phyloP scores from a whole-genome alignment of 306 rosid genomes.

The Comarum palustre region DNA sequence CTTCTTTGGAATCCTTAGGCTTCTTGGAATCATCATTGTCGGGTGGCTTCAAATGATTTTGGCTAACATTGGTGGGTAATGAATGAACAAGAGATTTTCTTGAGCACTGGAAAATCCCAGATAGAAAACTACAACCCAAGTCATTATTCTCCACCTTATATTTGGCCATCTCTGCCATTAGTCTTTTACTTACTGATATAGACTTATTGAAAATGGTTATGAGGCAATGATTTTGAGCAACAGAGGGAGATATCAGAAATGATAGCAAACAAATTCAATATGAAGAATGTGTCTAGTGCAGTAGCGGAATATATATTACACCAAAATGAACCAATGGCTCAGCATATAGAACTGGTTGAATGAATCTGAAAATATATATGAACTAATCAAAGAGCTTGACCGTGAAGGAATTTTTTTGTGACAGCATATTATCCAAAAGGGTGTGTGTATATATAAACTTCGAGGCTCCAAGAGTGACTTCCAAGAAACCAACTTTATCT shows the following conservation, averaged over 20 bases:
- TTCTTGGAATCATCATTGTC: constrained; percentile 24
- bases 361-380: constrained; percentile 13
- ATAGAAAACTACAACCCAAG: constrained; percentile 61
- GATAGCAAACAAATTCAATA: not conserved
- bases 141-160: constrained; percentile 32
- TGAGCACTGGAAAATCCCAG: constrained; percentile 50
- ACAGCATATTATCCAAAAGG: constrained; percentile 28
- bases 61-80: constrained; percentile 44
- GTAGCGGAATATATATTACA: constrained; percentile 5
- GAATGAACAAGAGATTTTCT: constrained; percentile 77
- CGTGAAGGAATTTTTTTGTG: constrained; percentile 30
- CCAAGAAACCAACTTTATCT: constrained; percentile 67
- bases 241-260: constrained; percentile 8
- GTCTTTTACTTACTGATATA: not conserved
- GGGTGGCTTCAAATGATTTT: constrained; percentile 22
- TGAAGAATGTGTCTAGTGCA: constrained; percentile 8
- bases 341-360: constrained; percentile 15
- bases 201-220: not conserved
- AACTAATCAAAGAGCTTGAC: constrained; percentile 38
- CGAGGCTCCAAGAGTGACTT: constrained; percentile 57
- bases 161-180: constrained; percentile 51
- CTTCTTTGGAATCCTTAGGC: constrained; percentile 16
- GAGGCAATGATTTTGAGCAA: constrained; percentile 1
- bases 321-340: constrained; percentile 15
- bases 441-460: constrained; percentile 28